Evolutionary conservation across 306 rosid genomes (phyloP), one percentile per base, ranked within the genome.

Genomic region (Prunus mira): DNA sequence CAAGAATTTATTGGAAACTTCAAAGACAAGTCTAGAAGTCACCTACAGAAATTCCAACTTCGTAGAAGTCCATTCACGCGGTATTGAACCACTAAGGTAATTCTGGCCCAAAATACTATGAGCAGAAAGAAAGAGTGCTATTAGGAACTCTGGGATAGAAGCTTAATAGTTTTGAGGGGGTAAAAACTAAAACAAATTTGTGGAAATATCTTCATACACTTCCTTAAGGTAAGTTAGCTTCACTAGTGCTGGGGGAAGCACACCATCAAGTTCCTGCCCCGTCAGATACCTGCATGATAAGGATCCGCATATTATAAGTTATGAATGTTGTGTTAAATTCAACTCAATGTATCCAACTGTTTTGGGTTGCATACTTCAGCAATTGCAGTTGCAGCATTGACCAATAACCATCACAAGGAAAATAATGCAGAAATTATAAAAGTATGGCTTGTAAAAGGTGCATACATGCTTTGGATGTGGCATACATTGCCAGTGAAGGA

Each of bases 201-300:
- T 27, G 13, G 15, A 58, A 30, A 30, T 28, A 18, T 41, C 34
- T n/a, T n/a, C 76, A 49, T 72, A 82, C 82, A 73, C 52, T 20
- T 3, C 8, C 27, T 73, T 20, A 30, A 82, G 46, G 67, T 73
- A 45, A 4, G 76, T 68, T 30, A 82, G 56, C 73, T 78, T 82
- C 8, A 22, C 79, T 46, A 82, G 45, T 14, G 85, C 34, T 9
- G 72, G 56, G 3, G 82, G 85, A 73, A 82, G 82, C 72, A 68
- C 82, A 41, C 85, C 85, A 73, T n/a, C 76, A 41, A 82, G 85
- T 25, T 82, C 79, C 47, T 78, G 82, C 28, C 79, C 83, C 2
- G 0, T 62, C 18, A 80, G 72, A 34, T 0, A 2, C 12, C 75
- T 80, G 69, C 83, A 47, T 12, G 3, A 64, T 3, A 66, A 19